phyloP scores from a whole-genome alignment of 345 rosid species.

The Durio zibethinus region DNA sequence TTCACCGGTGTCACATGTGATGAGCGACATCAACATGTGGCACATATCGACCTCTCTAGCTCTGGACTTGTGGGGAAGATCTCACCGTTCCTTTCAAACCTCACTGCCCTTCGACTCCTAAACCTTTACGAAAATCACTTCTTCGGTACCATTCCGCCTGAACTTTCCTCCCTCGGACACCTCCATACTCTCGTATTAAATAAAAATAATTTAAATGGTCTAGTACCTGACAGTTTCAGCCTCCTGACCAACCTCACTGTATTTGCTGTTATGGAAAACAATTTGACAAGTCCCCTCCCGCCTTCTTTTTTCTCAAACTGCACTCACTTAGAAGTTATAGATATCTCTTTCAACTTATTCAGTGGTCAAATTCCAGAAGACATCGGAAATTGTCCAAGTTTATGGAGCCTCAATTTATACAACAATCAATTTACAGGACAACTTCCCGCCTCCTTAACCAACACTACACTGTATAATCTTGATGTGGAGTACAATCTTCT shows the following conservation, averaged over 20 bases:
- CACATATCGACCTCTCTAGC: constrained; percentile 24
- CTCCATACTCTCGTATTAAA: constrained; percentile 27
- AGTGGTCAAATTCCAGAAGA: constrained; percentile 40
- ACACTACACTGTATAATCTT: constrained; percentile 29
- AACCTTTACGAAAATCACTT: constrained; percentile 34
- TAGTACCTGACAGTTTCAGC: constrained; percentile 34
- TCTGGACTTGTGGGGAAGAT: constrained; percentile 29
- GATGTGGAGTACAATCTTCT: constrained; percentile 45
- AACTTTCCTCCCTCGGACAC: constrained; percentile 34
- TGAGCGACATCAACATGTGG: constrained; percentile 30
- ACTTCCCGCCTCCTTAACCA: constrained; percentile 40
- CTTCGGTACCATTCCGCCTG: constrained; percentile 37
- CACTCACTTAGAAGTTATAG: constrained; percentile 34
- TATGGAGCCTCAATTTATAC: constrained; percentile 36
- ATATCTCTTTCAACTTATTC: constrained; percentile 40
- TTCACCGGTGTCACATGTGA: constrained; percentile 40
- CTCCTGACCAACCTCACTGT: constrained; percentile 29
- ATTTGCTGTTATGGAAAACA: constrained; percentile 22
- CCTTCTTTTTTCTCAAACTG: constrained; percentile 49
- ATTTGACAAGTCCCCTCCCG: constrained; percentile 34
- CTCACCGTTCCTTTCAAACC: constrained; percentile 44
- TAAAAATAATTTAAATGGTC: constrained; percentile 34
- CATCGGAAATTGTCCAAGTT: constrained; percentile 38
- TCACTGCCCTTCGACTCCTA: constrained; percentile 37
- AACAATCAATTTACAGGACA: constrained; percentile 39